Base-by-base conservation (phyloP, 441 rosid species). In the Pelargonium myrrhifolium region DNA sequence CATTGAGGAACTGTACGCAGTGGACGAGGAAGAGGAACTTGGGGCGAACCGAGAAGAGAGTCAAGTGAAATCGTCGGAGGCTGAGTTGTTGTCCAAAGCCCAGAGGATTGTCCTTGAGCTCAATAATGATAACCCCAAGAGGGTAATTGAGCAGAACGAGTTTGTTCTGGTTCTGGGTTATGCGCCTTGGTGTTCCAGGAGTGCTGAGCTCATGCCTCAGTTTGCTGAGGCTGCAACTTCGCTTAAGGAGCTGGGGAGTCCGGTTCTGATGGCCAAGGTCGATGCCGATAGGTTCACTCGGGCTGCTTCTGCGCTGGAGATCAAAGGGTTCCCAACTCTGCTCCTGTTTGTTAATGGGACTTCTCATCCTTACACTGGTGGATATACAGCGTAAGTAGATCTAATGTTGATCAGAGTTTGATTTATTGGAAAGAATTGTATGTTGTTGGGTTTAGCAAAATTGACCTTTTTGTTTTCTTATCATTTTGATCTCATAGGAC, bases 151-250 rank as follows among this genome's bases (percentile, higher is more conserved):
- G 42, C 83, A 75, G 66, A 85, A 77, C 65, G 89, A 87, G 77
- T 83, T 68, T 70, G 93, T 88, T 12, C 58, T 92, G 81, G 79
- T 90, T 59, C 76, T 92, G 45, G 98, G 97, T 6, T 90, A 90
- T 58, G 93, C 97, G 11, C 93, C 98, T 18, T 92, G 98, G 97
- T 88, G 93, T 68, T 79, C 84, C 1, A 82, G 96, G 69, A 90
- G 98, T 76, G 98, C 98, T 26, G 98, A 92, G 80, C 75, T 92
- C 21, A 93, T 93, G 97, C 98, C 98, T 66, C 81, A 83, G 65
- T 93, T 93, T 72, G 87, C 94, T 64, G 94, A 88, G 76, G 96
- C 98, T 73, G 92, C 97, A 7, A 92, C 83, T 70, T 69, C 53
- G 75, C 85, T 92, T 67, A 86, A 82, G 75, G 96, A 86, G 70